These are phyloP conservation scores for Brassica incana DNA, from an alignment of 345 rosid species.

Conservation along the genomic window DNA sequence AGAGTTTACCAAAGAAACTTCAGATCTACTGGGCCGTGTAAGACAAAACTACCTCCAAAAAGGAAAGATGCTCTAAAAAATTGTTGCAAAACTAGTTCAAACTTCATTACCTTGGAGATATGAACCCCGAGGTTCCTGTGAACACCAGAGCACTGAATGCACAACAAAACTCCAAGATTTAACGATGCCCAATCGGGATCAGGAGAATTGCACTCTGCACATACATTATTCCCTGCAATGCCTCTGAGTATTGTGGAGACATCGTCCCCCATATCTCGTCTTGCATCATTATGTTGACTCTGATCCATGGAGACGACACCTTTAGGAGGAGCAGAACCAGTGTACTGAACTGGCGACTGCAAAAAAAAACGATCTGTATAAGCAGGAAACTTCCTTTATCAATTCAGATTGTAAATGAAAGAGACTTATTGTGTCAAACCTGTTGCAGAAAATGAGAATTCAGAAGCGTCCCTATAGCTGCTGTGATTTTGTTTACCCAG, in stretches of 20 bases:
- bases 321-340: slow-evolving; percentile 36
- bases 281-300: slow-evolving; percentile 33
- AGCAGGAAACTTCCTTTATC: slow-evolving; percentile 23
- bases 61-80: not conserved
- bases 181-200: slow-evolving; percentile 96
- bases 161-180: slow-evolving; percentile 82
- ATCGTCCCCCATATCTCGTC: slow-evolving; percentile 43
- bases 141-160: slow-evolving; percentile 94
- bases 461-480: slow-evolving; percentile 75
- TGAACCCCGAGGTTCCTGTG: slow-evolving; percentile 97
- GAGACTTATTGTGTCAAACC: slow-evolving; percentile 48
- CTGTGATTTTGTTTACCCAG: slow-evolving; percentile 80
- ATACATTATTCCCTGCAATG: slow-evolving; percentile 79
- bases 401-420: not conserved
- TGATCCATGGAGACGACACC: slow-evolving; percentile 41
- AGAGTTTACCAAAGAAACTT: not conserved
- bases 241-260: slow-evolving; percentile 60
- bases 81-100: slow-evolving; percentile 11
- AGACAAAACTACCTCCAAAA: slow-evolving; percentile 1
- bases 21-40: not conserved
- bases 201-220: slow-evolving; percentile 84
- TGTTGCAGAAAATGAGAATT: slow-evolving; percentile 69
- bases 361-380: slow-evolving; percentile 27
- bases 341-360: slow-evolving; percentile 50
- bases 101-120: slow-evolving; percentile 72